phyloP scores from a whole-genome alignment of 2,329 filamentous ascomycete genomes.

The Zymoseptoria passerinii region DNA sequence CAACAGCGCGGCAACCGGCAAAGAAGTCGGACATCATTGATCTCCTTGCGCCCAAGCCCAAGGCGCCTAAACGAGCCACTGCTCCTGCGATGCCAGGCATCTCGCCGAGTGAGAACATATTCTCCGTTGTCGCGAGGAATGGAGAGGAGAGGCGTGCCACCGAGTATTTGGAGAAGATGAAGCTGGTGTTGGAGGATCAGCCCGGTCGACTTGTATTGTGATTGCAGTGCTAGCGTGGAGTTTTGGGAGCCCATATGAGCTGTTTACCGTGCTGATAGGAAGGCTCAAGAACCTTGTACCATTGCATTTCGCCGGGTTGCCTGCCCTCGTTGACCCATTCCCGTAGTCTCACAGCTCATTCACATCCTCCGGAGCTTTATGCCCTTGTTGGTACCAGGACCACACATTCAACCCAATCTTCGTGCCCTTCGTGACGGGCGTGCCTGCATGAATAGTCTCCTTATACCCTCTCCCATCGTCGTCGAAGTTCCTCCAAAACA shows the following conservation, averaged over 20 bases:
- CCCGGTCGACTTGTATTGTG: constrained; percentile 62
- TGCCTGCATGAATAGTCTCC: constrained; percentile 54
- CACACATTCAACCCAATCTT: constrained; percentile 59
- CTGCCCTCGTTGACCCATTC: background rate
- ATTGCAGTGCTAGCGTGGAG: constrained; percentile 8
- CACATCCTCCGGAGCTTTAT: constrained; percentile 4
- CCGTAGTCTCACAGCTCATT: background rate
- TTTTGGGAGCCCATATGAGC: constrained; percentile 3
- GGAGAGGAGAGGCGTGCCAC: constrained; percentile 74
- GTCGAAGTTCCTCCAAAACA: constrained; percentile 56
- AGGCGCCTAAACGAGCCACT: constrained; percentile 17
- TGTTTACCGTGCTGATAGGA: background rate
- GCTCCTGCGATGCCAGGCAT: constrained; percentile 22
- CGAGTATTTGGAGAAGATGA: constrained; percentile 78
- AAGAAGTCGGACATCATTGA: constrained; percentile 72
- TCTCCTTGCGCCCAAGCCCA: constrained; percentile 52
- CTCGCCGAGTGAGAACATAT: constrained; percentile 58
- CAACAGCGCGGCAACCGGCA: constrained; percentile 31
- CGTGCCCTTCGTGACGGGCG: constrained; percentile 47
- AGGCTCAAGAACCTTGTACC: constrained; percentile 3
- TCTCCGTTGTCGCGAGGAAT: constrained; percentile 70
- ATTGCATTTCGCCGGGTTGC: background rate
- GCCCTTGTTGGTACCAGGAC: constrained; percentile 48
- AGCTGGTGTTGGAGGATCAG: constrained; percentile 71
- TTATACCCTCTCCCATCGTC: constrained; percentile 48